Base-by-base conservation (phyloP, 1,284 basidiomycete genomes). In the Omphalotus olearius region DNA sequence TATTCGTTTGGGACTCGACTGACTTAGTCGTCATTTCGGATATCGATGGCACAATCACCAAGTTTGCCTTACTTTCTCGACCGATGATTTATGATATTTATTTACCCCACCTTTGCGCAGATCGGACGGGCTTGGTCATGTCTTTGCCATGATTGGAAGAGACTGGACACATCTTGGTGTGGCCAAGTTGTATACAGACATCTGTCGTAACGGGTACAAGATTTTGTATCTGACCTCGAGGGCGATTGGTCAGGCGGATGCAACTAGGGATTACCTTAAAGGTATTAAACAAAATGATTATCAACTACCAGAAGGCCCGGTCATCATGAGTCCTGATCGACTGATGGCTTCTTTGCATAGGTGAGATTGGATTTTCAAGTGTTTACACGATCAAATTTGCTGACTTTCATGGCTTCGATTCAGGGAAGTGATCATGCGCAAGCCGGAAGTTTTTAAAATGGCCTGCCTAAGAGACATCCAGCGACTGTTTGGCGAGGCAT, bases 401-500 rank as follows among this genome's bases (percentile, higher is more conserved):
- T 52, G 23, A 44, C 9, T 28, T 26, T 30, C 17, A 38, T 53
- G 28, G 45, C 46, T 4, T 53, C 30, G 7, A 33, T 4, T 44
- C 58, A 93, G 93, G 3, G 94, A 98, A 70, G 94, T 98, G n/a
- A 95, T 98, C 62, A 89, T 97, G 86, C 86, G 95, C 36, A 98
- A 99, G 71, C 97, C 97, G 0, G 97, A 99, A 66, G 83, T 99
- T 26, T 99, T 99, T 81, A 99, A 99, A 76, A 99, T 99, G 97
- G 96, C 97, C 2, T 98, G 95, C 70, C 71, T 99, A 57, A 80
- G 95, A 36, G 97, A 99, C 69, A 98, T 99, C 52, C 93, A 94
- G 60, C 79, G 94, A 25, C 70, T 99, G 6, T 99, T 98, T 64
- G 91, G 91, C 6, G 79, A 82, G 20, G 75, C 78, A 28, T 69